These are phyloP conservation scores for Cicer yamashitae DNA, from an alignment of 306 rosid species.

Conservation along the genomic window DNA sequence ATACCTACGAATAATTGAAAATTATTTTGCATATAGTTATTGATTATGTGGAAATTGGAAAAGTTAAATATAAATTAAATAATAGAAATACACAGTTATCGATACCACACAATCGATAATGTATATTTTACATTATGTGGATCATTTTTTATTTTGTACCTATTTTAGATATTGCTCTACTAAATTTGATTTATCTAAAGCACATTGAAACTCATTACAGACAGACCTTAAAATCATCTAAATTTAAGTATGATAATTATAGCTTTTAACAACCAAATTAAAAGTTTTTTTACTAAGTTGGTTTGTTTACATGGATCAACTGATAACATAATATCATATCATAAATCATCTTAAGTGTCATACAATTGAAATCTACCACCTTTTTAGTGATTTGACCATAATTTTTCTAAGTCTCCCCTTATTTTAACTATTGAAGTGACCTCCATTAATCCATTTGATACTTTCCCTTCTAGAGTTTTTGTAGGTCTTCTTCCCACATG, in stretches of 20 bases:
- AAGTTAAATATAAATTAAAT: too few relatives aligned
- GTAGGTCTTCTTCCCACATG: not conserved
- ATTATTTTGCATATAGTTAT: not conserved
- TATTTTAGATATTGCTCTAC: not conserved
- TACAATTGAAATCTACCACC: not conserved
- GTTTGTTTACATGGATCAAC: not conserved
- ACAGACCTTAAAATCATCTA: not conserved
- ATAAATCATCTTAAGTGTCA: not conserved
- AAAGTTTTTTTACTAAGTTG: not conserved
- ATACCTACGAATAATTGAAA: not conserved
- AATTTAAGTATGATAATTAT: not conserved
- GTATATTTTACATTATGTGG: constrained; percentile 15
- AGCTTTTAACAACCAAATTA: not conserved
- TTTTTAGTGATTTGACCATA: not conserved
- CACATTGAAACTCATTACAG: constrained; percentile 20
- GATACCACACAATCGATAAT: not conserved
- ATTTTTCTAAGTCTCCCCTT: not conserved
- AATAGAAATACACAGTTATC: not conserved
- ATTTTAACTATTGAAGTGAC: not conserved
- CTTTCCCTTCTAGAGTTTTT: not conserved
- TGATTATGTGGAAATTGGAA: constrained; percentile 2
- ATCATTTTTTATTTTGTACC: not conserved
- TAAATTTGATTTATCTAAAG: constrained; percentile 21
- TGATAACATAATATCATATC: not conserved
- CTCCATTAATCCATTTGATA: not conserved